Evolutionary conservation across 768 basidiomycete species (phyloP).

Genomic region (Leccinum subgranulosum): DNA sequence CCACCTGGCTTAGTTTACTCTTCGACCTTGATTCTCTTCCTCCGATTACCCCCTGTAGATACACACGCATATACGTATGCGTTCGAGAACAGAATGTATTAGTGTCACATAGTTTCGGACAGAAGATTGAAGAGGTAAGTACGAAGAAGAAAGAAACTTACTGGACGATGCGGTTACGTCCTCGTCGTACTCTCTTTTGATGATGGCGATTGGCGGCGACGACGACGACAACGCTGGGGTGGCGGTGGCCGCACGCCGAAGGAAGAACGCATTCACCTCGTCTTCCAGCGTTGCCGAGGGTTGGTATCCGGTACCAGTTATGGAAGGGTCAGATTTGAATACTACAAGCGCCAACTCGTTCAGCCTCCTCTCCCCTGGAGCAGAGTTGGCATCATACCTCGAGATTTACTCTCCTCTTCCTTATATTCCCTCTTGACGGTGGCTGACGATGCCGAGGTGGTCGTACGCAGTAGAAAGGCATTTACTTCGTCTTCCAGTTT

Average conservation of each 20-base stretch:
- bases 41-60: background rate
- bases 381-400: background rate
- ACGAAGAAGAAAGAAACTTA: background rate
- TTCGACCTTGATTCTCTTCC: conserved; percentile 19
- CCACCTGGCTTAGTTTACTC: conserved; percentile 1
- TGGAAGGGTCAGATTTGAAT: background rate
- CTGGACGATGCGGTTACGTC: background rate
- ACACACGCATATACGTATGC: background rate
- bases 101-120: background rate
- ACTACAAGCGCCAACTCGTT: background rate
- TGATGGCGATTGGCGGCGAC: background rate
- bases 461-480: background rate
- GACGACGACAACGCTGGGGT: background rate
- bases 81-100: background rate
- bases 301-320: background rate
- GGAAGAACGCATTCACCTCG: conserved; percentile 1
- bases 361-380: background rate
- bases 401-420: background rate
- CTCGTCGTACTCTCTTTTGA: conserved; percentile 17
- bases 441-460: background rate
- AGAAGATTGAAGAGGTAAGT: background rate
- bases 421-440: background rate
- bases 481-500: conserved; percentile 5
- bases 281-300: conserved; percentile 3
- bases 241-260: background rate